Evolutionary conservation across 352 stramenopile genomes (phyloP).

Genomic region (Pythium monospermum): DNA sequence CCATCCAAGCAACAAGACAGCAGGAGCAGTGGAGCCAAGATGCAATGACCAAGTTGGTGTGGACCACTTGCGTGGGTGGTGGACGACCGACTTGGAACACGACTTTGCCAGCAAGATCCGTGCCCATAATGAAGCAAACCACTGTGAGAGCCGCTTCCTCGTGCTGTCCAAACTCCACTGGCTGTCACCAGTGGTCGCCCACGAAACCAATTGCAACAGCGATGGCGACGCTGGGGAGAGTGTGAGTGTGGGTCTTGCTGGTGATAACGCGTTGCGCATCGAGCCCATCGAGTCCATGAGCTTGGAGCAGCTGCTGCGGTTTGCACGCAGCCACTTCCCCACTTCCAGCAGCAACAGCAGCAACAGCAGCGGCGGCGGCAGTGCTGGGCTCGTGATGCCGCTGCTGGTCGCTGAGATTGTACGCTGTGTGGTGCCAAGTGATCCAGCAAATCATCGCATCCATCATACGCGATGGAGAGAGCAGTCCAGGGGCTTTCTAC

Average conservation of each 20-base stretch:
- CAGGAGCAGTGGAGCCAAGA: background rate
- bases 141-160: conserved; percentile 46
- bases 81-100: conserved; percentile 42
- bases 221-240: no score
- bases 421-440: no score
- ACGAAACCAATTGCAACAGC: conserved; percentile 15
- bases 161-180: conserved; percentile 71
- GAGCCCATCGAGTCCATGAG: conserved; percentile 26
- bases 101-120: conserved; percentile 35
- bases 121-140: conserved; percentile 20
- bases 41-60: conserved; percentile 31
- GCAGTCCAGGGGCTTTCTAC: conserved; percentile 53
- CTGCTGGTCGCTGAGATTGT: conserved; percentile 58
- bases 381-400: conserved; percentile 44
- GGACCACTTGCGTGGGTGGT: conserved; percentile 61
- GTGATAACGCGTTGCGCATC: conserved; percentile 31
- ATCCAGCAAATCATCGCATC: no score
- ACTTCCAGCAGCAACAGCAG: conserved; percentile 20
- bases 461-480: conserved; percentile 33
- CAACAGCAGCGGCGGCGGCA: conserved; percentile 11
- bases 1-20: conserved; percentile 20
- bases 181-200: conserved; percentile 44
- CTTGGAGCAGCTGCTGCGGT: conserved; percentile 30
- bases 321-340: conserved; percentile 41
- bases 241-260: conserved; percentile 27